Evolutionary conservation across 148 eudicot species (phyloP).

Genomic region (Dianthus caryophyllus): DNA sequence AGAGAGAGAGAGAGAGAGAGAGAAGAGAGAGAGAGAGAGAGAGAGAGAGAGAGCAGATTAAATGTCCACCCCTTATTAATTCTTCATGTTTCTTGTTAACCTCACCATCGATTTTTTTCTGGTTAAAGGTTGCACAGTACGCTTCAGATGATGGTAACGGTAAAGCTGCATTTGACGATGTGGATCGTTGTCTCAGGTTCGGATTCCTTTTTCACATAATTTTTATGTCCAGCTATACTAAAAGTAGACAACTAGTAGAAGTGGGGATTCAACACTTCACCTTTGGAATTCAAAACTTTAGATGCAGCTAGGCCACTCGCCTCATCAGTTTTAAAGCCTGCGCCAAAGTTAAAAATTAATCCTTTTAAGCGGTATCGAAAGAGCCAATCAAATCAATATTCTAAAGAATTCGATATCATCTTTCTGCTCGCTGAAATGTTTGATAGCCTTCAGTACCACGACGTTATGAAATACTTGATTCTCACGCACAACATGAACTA

Average conservation of each 20-base stretch:
- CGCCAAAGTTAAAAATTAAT: too few species aligned
- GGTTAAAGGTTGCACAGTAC: constrained; percentile 83
- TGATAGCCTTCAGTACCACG: too few species aligned
- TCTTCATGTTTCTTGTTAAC: not conserved
- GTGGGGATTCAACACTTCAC: not conserved
- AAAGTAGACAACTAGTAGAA: not conserved
- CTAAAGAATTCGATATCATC: too few species aligned
- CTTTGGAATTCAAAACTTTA: not conserved
- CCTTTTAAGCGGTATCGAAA: too few species aligned
- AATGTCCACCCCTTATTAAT: not conserved
- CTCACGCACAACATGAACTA: too few species aligned
- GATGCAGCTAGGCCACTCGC: too few species aligned
- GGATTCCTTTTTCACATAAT: not conserved
- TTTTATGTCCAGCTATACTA: not conserved
- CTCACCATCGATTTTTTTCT: constrained; percentile 13
- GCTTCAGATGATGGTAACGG: constrained; percentile 73
- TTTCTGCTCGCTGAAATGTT: too few species aligned
- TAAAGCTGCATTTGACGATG: constrained; percentile 59
- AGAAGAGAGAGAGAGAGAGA: too few species aligned
- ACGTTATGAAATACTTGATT: too few species aligned
- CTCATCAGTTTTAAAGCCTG: too few species aligned
- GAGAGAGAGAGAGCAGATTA: not conserved
- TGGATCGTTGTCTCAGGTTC: constrained; percentile 85
- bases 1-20: too few species aligned
- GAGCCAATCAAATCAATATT: too few species aligned